Percentiles rank a stretch among this genome's conserved stretches.
These are phyloP conservation scores for Tricharina praecox DNA, from an alignment of 495 filamentous ascomycete genomes.

Conservation along the genomic window DNA sequence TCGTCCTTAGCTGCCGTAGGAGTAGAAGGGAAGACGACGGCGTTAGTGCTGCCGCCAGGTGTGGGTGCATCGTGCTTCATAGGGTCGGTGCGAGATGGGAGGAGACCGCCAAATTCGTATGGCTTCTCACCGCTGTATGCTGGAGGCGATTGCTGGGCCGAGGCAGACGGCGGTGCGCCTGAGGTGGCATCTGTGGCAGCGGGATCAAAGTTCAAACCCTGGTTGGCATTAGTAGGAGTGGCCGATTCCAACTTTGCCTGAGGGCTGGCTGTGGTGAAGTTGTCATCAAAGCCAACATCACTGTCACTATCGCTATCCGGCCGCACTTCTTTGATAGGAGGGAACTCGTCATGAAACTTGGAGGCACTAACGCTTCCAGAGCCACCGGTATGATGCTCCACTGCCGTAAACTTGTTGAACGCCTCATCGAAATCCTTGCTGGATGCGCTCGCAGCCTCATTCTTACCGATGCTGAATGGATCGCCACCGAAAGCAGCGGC, in stretches of 20 bases:
- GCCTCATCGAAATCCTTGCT: slow-evolving; percentile 63
- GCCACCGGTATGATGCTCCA: slow-evolving; percentile 26
- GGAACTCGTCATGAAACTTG: slow-evolving; percentile 61
- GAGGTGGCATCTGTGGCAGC: slow-evolving; percentile 12
- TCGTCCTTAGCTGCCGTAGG: slow-evolving; percentile 33
- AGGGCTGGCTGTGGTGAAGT: slow-evolving; percentile 60
- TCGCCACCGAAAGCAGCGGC: slow-evolving; percentile 30
- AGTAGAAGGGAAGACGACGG: slow-evolving; percentile 29
- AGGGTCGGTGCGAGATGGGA: slow-evolving; percentile 49
- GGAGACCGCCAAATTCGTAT: slow-evolving; percentile 46
- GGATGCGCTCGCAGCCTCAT: slow-evolving; percentile 39
- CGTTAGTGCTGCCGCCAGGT: slow-evolving; percentile 19
- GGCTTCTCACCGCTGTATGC: slow-evolving; percentile 39
- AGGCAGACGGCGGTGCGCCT: slow-evolving; percentile 33
- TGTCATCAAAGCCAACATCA: slow-evolving; percentile 83
- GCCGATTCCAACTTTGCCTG: slow-evolving; percentile 26
- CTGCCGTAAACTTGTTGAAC: slow-evolving; percentile 38
- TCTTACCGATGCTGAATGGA: slow-evolving; percentile 37
- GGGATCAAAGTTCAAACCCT: slow-evolving; percentile 3
- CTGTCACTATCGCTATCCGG: slow-evolving; percentile 67
- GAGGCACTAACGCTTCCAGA: slow-evolving; percentile 27
- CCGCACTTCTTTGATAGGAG: slow-evolving; percentile 74
- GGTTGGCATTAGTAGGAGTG: slow-evolving; percentile 12
- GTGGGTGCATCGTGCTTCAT: slow-evolving; percentile 28
- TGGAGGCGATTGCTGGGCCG: slow-evolving; percentile 49